phyloP scores from a whole-genome alignment of 164 flowering plant species.

The Vitis rotundifolia region DNA sequence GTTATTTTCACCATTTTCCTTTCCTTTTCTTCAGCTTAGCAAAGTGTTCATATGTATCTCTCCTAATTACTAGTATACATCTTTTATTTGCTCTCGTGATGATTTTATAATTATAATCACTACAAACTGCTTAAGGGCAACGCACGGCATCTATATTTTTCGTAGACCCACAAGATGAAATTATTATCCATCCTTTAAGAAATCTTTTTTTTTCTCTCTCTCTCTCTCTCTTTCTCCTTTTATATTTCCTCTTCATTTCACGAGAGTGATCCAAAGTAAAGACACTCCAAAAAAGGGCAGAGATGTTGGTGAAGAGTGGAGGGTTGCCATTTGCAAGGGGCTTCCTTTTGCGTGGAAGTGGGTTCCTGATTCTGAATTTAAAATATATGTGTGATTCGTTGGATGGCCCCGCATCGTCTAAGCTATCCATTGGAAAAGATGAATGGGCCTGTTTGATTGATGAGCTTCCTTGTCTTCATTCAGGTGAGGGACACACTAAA shows the following conservation, averaged over 20 bases:
- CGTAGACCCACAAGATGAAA: slow-evolving; percentile 29
- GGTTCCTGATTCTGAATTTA: slow-evolving; percentile 46
- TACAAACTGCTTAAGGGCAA: slow-evolving; percentile 42
- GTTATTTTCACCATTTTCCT: background rate
- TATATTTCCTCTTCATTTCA: slow-evolving; percentile 20
- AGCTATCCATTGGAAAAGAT: slow-evolving; percentile 23
- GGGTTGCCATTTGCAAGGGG: slow-evolving; percentile 28
- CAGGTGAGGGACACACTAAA: slow-evolving; percentile 3
- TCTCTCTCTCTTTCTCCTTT: background rate
- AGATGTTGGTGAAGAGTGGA: slow-evolving; percentile 21
- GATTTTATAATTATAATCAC: slow-evolving; percentile 25
- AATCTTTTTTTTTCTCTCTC: slow-evolving; percentile 21
- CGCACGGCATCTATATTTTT: slow-evolving; percentile 45
- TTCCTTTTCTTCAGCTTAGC: slow-evolving; percentile 2
- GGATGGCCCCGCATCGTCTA: slow-evolving; percentile 25
- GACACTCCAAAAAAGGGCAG: slow-evolving; percentile 19
- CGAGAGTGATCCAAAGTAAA: slow-evolving; percentile 23
- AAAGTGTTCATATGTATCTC: slow-evolving; percentile 12
- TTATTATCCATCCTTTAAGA: slow-evolving; percentile 34
- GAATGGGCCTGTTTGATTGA: slow-evolving; percentile 22
- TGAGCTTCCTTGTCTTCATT: slow-evolving; percentile 38
- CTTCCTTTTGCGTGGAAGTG: slow-evolving; percentile 37
- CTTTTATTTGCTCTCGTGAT: slow-evolving; percentile 19
- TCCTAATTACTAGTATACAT: background rate
- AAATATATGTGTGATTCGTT: slow-evolving; percentile 29